Evolutionary conservation across 176 grass and related monocot genomes (phyloP), one percentile per base, ranked within the genome.

Genomic region (Melocanna baccifera): DNA sequence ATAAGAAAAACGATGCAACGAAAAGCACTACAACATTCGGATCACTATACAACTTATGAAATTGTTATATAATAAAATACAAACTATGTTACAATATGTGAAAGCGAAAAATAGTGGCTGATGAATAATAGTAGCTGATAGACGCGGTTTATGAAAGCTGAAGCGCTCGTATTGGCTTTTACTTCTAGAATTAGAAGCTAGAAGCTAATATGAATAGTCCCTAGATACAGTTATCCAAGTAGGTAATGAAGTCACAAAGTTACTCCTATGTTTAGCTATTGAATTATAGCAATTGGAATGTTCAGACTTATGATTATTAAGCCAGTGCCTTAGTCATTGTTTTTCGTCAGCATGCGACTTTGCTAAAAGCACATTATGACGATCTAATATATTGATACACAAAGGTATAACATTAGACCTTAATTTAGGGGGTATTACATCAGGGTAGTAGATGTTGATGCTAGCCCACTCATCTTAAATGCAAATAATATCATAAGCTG

Each of bases 391-490:
- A 48, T 25, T 47, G 70, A 46, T 70, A 36, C 70, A n/a, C 32
- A 76, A 85, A 89, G 76, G 52, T 39, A 40, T 69, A 69, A 62
- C 69, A 80, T 32, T 67, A 18, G 32, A 42, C 40, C 75, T 48
- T 85, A 75, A 28, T 85, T 74, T 85, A 75, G 25, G 62, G 6
- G 55, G 67, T 66, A 73, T 29, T 58, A 67, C 22, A 71, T 76
- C 62, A 22, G 62, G 1, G 20, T 66, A 75, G 82, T 68, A 71
- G 58, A 59, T 16, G 88, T 77, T 82, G 83, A 90, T 77, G 71
- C 55, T 89, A 81, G 77, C 45, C 87, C 77, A 85, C 88, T 89
- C 25, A 81, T 53, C 64, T 41, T 65, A 69, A 80, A 75, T 72
- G 70, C 20, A 57, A 57, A 81, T 39, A 67, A 61, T 80, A 68